Conservation (phyloP, 345 rosid species). For the Populus euphratica region DNA sequence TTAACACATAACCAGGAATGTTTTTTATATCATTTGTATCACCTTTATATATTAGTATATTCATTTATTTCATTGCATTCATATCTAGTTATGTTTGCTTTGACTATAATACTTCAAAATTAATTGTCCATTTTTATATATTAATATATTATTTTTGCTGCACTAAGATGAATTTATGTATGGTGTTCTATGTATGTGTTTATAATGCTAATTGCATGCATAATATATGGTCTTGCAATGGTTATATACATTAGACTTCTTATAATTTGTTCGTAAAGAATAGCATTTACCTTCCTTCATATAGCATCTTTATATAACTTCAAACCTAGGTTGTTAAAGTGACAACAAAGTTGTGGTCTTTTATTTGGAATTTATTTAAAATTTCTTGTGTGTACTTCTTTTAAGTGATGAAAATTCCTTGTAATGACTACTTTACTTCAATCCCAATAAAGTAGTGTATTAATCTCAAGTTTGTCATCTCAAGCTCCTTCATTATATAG, state of each 20-base stretch:
- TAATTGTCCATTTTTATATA: no score
- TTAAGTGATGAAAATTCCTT: no score
- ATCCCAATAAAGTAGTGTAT: background rate
- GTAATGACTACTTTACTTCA: background rate
- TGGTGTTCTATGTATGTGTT: background rate
- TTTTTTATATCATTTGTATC: no score
- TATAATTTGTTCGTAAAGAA: background rate
- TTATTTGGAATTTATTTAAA: background rate
- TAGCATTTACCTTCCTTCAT: background rate
- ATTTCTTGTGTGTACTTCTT: no score
- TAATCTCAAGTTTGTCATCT: no score
- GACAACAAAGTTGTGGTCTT: background rate
- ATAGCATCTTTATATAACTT: background rate
- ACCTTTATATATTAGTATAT: no score
- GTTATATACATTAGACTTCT: background rate
- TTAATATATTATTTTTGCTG: no score
- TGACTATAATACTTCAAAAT: no score
- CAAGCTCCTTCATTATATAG: background rate
- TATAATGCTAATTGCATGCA: no score
- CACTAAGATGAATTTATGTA: background rate
- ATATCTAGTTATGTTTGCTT: no score
- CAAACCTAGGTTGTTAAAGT: background rate
- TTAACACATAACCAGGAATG: no score
- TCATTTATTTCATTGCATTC: no score
- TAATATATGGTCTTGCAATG: background rate